Percentiles rank a stretch among this genome's conserved stretches.
Evolutionary conservation across 257 asterid species (phyloP).

Genomic region (Przewalskia tangutica): DNA sequence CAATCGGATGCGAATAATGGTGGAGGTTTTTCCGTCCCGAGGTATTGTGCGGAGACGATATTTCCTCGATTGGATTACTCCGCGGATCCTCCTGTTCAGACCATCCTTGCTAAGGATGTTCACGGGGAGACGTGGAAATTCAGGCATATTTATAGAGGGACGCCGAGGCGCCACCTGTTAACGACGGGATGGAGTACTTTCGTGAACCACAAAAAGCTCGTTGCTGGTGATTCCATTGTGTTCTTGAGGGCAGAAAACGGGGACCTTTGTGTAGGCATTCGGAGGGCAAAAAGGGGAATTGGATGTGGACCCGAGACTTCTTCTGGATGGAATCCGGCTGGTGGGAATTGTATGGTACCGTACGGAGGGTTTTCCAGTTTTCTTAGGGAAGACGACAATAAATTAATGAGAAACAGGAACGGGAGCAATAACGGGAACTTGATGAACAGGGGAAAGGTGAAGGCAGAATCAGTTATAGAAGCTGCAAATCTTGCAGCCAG

Average conservation of each 20-base stretch:
- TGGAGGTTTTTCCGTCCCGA: conserved; percentile 90
- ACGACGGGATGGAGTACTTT: conserved; percentile 96
- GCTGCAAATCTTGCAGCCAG: conserved; percentile 66
- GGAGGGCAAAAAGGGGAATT: conserved; percentile 71
- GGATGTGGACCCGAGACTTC: conserved; percentile 55
- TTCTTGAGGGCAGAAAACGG: conserved; percentile 72
- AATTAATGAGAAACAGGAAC: conserved; percentile 20
- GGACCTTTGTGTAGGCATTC: conserved; percentile 81
- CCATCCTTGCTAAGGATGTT: conserved; percentile 75
- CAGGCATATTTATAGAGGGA: conserved; percentile 85
- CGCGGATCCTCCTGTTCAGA: conserved; percentile 84
- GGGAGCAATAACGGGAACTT: conserved; percentile 16
- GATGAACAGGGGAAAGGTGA: conserved; percentile 41
- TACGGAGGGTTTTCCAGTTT: conserved; percentile 59
- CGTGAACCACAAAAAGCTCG: conserved; percentile 84
- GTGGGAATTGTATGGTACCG: conserved; percentile 38
- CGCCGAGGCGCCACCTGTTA: conserved; percentile 88
- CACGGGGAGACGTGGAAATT: conserved; percentile 93
- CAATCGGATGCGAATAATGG: conserved; percentile 93
- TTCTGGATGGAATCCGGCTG: conserved; percentile 51
- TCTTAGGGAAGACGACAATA: conserved; percentile 50
- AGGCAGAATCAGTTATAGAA: conserved; percentile 58
- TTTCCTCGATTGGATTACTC: conserved; percentile 69
- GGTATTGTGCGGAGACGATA: conserved; percentile 89
- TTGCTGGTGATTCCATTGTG: conserved; percentile 92